Evolutionary conservation across 2,329 filamentous ascomycete species (phyloP), one percentile per base, ranked within the genome.

Genomic region (Pseudopithomyces maydicus): DNA sequence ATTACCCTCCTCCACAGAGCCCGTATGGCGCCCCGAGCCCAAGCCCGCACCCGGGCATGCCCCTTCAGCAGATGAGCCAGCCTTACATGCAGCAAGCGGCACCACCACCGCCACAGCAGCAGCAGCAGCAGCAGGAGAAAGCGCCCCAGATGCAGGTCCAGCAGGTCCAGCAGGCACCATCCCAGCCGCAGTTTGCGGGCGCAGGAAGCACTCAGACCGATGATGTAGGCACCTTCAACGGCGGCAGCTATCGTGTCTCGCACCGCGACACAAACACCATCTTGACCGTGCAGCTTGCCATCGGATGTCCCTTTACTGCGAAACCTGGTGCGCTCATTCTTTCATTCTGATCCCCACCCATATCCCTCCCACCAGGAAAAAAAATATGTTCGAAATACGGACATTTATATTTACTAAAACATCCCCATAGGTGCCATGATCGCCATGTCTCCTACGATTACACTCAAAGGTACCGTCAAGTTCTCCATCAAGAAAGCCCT

Each of bases 141-240:
- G 65, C 70, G 55, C 47, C 47, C 12, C 64, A 66, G 65, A 51
- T 49, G 7, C 71, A 57, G 69, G 60, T 57, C 6, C 63, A 65
- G 46, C 63, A 72, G 63, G 52, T 74, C 59, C 57, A 56, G 75
- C 35, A 36, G 14, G 76, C n/a, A 76, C 78, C 33, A 78, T 82
- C 2, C 2, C 72, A 75, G 35, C 79, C 78, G 2, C 84, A 89
- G 55, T 92, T 94, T 62, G 74, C 81, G 6, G 90, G 90, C 29
- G 86, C 78, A 32, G 80, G 84, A 0, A 77, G 78, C 35, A 81
- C 88, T 0, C 83, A 84, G 0, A 81, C 86, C 29, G 95, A 98
- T 74, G 93, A 97, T 66, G 86, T 96, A 1, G 95, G 95, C n/a
- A 95, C 90, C 0, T 99, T 98, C 81, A 98, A 98, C 73, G 95